Evolutionary conservation across 2,329 filamentous ascomycete genomes (phyloP).

Genomic region (Phaeomoniella chlamydospora): DNA sequence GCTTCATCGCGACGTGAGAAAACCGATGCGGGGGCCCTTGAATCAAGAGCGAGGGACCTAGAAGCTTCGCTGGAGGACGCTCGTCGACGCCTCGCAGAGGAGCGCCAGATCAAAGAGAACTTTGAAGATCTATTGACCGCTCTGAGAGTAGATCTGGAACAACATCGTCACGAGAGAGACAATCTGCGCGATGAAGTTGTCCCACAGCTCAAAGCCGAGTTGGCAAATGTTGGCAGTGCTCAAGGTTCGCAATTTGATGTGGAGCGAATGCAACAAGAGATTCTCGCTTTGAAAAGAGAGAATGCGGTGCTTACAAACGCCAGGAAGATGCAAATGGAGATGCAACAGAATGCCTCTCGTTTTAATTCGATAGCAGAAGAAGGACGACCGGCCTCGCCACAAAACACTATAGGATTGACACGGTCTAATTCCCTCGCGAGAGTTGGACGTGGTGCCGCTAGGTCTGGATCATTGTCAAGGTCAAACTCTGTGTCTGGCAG

Average conservation of each 20-base stretch:
- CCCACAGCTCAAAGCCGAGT: constrained; percentile 58
- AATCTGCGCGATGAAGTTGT: constrained; percentile 81
- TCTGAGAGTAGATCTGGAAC: constrained; percentile 68
- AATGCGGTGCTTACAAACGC: constrained; percentile 29
- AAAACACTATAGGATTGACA: constrained; percentile 38
- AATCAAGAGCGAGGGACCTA: constrained; percentile 58
- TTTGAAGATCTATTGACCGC: constrained; percentile 84
- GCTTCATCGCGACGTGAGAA: constrained; percentile 31
- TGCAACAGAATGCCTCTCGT: constrained; percentile 27
- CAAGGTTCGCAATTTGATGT: constrained; percentile 57
- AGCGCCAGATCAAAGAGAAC: constrained; percentile 76
- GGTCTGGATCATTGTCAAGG: constrained; percentile 39
- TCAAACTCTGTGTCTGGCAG: constrained; percentile 40
- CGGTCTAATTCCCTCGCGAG: constrained; percentile 56
- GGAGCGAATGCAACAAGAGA: constrained; percentile 74
- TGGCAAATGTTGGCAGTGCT: constrained; percentile 40
- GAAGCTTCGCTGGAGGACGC: constrained; percentile 71
- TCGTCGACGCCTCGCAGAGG: constrained; percentile 66
- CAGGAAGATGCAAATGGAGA: constrained; percentile 32
- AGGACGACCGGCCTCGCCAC: constrained; percentile 25
- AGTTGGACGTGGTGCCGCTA: constrained; percentile 25
- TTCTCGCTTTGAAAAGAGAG: constrained; percentile 47
- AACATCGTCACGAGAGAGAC: constrained; percentile 75
- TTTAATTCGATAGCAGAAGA: constrained; percentile 51
- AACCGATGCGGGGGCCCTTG: constrained; percentile 32